Evolutionary conservation across 257 asterid genomes (phyloP).

Genomic region (Ilex asprella): DNA sequence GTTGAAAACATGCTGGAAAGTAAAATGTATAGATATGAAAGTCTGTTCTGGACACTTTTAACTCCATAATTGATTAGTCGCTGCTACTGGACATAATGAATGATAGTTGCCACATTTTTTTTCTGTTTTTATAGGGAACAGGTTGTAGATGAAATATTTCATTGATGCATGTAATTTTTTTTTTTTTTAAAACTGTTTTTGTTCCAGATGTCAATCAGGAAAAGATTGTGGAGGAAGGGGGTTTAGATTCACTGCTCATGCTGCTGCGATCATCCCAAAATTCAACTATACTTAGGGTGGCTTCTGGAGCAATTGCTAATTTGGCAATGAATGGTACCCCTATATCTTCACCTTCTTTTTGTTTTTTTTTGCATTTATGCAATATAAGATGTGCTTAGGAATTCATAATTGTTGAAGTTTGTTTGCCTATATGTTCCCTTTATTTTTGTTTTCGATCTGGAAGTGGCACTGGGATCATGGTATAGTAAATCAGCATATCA

Average conservation of each 20-base stretch:
- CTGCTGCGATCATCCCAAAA: constrained; percentile 74
- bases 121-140: neutral
- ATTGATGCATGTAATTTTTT: neutral
- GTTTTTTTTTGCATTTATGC: constrained; percentile 1
- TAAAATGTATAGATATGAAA: no score
- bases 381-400: constrained; percentile 2
- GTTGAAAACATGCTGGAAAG: no score
- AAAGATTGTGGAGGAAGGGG: constrained; percentile 84
- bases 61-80: no score
- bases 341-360: constrained; percentile 12
- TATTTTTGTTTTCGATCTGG: no score
- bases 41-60: no score
- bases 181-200: constrained; percentile 4
- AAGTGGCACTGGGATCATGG: no score
- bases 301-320: constrained; percentile 96
- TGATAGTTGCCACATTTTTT: neutral
- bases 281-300: constrained; percentile 77
- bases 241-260: constrained; percentile 72
- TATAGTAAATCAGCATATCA: no score
- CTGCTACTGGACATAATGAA: no score
- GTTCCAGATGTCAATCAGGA: constrained; percentile 66
- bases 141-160: no score
- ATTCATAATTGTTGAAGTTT: constrained; percentile 2
- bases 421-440: neutral
- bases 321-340: constrained; percentile 87